phyloP scores from a whole-genome alignment of 1,284 basidiomycete genomes.

The Tilletiopsis washingtonensis region DNA sequence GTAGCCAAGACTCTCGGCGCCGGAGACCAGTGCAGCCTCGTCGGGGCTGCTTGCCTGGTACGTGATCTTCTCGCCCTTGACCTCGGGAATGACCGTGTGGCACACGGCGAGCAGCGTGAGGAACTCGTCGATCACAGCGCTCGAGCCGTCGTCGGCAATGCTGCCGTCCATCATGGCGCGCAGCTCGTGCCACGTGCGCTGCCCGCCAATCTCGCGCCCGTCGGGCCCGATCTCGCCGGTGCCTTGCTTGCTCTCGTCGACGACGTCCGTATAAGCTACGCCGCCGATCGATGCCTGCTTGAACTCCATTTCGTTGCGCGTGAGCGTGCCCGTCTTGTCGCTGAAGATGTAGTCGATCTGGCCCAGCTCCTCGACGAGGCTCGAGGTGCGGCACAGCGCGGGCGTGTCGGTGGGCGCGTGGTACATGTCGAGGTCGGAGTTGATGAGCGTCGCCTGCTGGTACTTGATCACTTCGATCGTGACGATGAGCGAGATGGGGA shows the following conservation, averaged over 20 bases:
- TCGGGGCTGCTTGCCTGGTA: constrained; percentile 98
- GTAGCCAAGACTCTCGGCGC: constrained; percentile 85
- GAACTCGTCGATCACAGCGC: constrained; percentile 68
- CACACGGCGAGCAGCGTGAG: constrained; percentile 86
- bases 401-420: constrained; percentile 89
- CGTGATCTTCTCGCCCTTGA: constrained; percentile 56
- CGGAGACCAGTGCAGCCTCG: constrained; percentile 89
- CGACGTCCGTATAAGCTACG: constrained; percentile 75
- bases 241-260: constrained; percentile 70
- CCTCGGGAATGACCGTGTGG: constrained; percentile 93
- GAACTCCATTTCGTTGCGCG: constrained; percentile 97
- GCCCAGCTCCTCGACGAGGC: constrained; percentile 93
- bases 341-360: constrained; percentile 99
- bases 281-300: constrained; percentile 82
- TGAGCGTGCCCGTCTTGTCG: constrained; percentile 96
- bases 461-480: constrained; percentile 99
- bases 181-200: constrained; percentile 70
- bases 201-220: constrained; percentile 52
- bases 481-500: constrained; percentile 97
- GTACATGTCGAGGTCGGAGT: constrained; percentile 73
- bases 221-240: constrained; percentile 48
- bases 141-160: constrained; percentile 51
- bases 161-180: constrained; percentile 51
- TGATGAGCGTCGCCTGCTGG: constrained; percentile 93
- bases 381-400: constrained; percentile 90